Conservation (phyloP, 306 rosid genomes). For the Inga oerstediana region DNA sequence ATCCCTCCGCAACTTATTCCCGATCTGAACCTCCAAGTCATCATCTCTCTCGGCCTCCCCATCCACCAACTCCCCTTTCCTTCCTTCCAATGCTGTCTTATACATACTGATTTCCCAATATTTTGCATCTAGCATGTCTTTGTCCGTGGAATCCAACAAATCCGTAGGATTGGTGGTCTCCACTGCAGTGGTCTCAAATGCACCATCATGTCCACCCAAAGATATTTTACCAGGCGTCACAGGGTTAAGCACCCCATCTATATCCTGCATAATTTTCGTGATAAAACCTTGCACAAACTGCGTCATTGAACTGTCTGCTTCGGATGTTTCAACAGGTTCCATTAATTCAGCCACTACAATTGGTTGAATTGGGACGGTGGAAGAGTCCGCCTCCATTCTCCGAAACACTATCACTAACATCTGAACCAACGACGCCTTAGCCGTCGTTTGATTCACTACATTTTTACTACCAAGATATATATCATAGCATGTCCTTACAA, state of each 20-base stretch:
- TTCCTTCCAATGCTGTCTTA: constrained; percentile 94
- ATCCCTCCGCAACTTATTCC: constrained; percentile 93
- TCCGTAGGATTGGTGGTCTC: constrained; percentile 96
- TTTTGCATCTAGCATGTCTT: constrained; percentile 99
- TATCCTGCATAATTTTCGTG: constrained; percentile 92
- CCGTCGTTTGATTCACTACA: constrained; percentile 92
- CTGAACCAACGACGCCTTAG: constrained; percentile 94
- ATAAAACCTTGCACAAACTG: constrained; percentile 96
- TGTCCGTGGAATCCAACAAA: constrained; percentile 94
- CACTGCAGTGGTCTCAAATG: constrained; percentile 90
- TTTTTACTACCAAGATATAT: constrained; percentile 84
- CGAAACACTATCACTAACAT: constrained; percentile 96
- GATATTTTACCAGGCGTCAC: constrained; percentile 61
- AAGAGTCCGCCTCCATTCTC: constrained; percentile 99
- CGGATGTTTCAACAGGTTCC: constrained; percentile 83
- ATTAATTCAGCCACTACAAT: constrained; percentile 95
- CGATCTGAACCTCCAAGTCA: constrained; percentile 98
- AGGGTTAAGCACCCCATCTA: constrained; percentile 93
- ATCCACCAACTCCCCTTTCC: constrained; percentile 91
- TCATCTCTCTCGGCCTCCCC: constrained; percentile 95
- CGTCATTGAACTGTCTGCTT: constrained; percentile 72
- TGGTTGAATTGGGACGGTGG: constrained; percentile 92
- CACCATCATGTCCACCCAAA: constrained; percentile 87
- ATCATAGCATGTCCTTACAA: constrained; percentile 94
- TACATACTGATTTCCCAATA: constrained; percentile 99